A percentile compares a stretch with the other conserved stretches of the same genome.
Evolutionary conservation across 1,284 basidiomycete species (phyloP).

Genomic region (Tilletia caries): DNA sequence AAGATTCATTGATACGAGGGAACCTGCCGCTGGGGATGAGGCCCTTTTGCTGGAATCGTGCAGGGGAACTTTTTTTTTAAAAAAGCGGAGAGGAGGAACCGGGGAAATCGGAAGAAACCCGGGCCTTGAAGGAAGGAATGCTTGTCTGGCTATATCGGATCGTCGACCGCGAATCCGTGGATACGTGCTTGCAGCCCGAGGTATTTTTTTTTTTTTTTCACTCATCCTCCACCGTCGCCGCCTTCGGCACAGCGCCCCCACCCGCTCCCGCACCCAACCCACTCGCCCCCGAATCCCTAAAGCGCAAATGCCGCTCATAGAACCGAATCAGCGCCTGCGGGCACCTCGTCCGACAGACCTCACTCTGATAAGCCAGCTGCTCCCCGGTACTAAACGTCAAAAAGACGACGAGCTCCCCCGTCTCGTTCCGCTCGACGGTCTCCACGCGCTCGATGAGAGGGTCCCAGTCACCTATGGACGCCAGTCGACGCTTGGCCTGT

Average conservation of each 20-base stretch:
- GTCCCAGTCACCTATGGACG: slow-evolving; percentile 34
- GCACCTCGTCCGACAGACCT: slow-evolving; percentile 29
- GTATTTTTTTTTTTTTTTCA: too few relatives aligned
- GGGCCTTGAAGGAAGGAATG: neutral
- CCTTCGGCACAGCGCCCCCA: neutral
- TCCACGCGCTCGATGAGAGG: slow-evolving; percentile 30
- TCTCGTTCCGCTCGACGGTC: slow-evolving; percentile 28
- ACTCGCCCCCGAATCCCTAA: slow-evolving; percentile 17
- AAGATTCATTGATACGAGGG: too few relatives aligned
- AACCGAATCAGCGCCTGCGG: slow-evolving; percentile 35
- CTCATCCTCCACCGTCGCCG: neutral
- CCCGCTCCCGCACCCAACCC: neutral
- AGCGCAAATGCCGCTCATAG: slow-evolving; percentile 34
- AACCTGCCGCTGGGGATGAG: too few relatives aligned
- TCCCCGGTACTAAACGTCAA: slow-evolving; percentile 23
- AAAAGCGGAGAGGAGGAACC: neutral
- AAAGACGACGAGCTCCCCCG: slow-evolving; percentile 29
- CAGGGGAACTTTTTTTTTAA: neutral
- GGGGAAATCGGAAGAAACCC: neutral
- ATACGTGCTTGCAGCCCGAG: too few relatives aligned
- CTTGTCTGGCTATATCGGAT: too few relatives aligned
- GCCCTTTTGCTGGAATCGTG: too few relatives aligned
- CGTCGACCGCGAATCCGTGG: too few relatives aligned
- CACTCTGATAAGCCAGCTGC: slow-evolving; percentile 27
- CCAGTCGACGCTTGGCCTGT: slow-evolving; percentile 23